A percentile compares a stretch with the other conserved stretches of the same genome.
Evolutionary conservation across 2,329 filamentous ascomycete species (phyloP).

Genomic region (Calonectria hongkongensis): DNA sequence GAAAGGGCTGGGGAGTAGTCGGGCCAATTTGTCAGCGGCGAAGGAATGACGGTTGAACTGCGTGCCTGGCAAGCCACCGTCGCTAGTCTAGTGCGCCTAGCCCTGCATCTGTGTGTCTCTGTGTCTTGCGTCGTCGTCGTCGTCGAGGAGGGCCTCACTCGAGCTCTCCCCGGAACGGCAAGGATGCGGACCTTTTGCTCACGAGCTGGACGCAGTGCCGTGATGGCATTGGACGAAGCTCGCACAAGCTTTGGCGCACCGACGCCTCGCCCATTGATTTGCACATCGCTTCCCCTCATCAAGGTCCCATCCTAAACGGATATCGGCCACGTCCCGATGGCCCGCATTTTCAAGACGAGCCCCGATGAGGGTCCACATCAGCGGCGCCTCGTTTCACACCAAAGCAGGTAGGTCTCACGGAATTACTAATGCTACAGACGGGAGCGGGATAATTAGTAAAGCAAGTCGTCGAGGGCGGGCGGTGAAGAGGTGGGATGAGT

Average conservation of each 20-base stretch:
- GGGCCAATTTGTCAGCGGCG: constrained; percentile 28
- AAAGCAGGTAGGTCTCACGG: background rate
- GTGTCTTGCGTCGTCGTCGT: too few relatives aligned
- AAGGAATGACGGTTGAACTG: background rate
- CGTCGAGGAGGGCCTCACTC: background rate
- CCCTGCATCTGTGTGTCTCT: too few relatives aligned
- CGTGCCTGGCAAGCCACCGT: too few relatives aligned
- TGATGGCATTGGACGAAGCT: background rate
- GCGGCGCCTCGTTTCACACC: constrained; percentile 7
- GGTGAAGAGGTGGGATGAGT: constrained; percentile 10
- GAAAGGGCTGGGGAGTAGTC: too few relatives aligned
- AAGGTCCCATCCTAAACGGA: constrained; percentile 23
- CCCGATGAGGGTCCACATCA: constrained; percentile 18
- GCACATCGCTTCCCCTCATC: background rate
- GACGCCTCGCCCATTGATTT: background rate
- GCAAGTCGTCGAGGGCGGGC: background rate
- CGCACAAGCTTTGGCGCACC: constrained; percentile 1
- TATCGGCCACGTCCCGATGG: constrained; percentile 33
- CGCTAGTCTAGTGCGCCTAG: too few relatives aligned
- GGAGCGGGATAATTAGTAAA: constrained; percentile 31
- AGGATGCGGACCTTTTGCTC: background rate
- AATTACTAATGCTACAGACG: constrained; percentile 27
- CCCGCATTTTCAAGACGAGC: constrained; percentile 2
- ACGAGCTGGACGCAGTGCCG: background rate
- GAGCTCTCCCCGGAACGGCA: background rate